These are phyloP conservation scores for Gymnopilus junonius DNA, from an alignment of 768 basidiomycete species.

Conservation along the genomic window DNA sequence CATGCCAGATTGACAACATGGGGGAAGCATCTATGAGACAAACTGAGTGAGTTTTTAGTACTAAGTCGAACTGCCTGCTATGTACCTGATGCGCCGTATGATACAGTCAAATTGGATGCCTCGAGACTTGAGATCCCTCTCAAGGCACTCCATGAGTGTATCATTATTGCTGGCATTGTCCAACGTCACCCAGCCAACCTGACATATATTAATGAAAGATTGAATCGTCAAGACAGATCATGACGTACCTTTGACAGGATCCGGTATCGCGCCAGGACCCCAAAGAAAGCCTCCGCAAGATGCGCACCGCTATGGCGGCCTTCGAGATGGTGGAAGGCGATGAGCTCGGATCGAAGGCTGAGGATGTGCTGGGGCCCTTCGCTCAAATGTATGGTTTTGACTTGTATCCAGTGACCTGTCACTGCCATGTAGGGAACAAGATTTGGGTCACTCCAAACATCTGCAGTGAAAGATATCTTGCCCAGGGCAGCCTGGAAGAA, in stretches of 20 bases:
- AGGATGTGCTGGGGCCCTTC: constrained; percentile 28
- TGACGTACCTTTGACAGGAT: too few relatives aligned
- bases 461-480: constrained; percentile 40
- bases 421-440: constrained; percentile 43
- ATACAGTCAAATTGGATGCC: not conserved
- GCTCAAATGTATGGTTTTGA: too few relatives aligned
- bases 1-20: not conserved
- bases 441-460: constrained; percentile 41
- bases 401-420: constrained; percentile 46
- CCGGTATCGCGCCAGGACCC: constrained; percentile 49
- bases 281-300: constrained; percentile 38
- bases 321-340: constrained; percentile 39
- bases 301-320: constrained; percentile 42
- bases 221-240: too few relatives aligned
- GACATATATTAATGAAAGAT: not conserved
- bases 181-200: not conserved
- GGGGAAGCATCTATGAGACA: not conserved
- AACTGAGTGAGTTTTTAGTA: too few relatives aligned
- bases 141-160: not conserved
- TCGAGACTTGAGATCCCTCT: not conserved
- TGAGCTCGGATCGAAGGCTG: constrained; percentile 34
- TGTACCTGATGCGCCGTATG: too few relatives aligned
- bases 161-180: not conserved
- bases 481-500: constrained; percentile 17
- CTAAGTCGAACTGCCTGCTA: not conserved